Evolutionary conservation across 768 basidiomycete genomes (phyloP), one percentile per base, ranked within the genome.

Genomic region (Agaricus subrufescens): DNA sequence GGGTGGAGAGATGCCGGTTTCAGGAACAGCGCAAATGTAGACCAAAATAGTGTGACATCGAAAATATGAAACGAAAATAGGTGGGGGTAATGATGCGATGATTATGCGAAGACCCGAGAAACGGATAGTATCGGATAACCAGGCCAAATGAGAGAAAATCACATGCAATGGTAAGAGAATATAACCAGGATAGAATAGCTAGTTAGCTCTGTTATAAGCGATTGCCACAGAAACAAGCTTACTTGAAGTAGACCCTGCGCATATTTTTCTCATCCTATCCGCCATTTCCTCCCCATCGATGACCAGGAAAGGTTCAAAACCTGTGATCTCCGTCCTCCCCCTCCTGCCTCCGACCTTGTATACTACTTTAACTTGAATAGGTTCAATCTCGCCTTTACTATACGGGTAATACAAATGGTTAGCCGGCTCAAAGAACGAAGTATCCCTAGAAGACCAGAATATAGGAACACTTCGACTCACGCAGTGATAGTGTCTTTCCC

Each of bases 171-270:
- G 34, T 11, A 31, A 37, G 25, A 40, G 1, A 54, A 14, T 11
- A 54, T 11, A 23, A 48, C 12, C 45, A 23, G 52, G 34, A 29
- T n/a, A 39, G 39, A 14, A 52, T 12, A 25, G n/a, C 7, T 30
- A 45, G 23, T 19, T 31, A 10, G 26, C 8, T 14, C 56, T 38
- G 27, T n/a, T 9, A 48, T 15, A 31, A 48, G n/a, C 31, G 15
- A 26, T 26, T 6, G 14, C 25, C n/a, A 8, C 40, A 19, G 39
- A 26, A 29, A 26, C 44, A 54, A 31, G 66, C 82, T 47, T 56
- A 88, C 90, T 82, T 44, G 89, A 85, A 4, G 94, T 89, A 9
- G 91, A 79, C 44, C 86, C 83, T 1, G 93, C 92, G 63, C 93
- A 96, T 1, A 75, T 63, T 68, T 82, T 87, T 55, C 84, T 79